These are phyloP conservation scores for Pisolithus albus DNA, from an alignment of 768 basidiomycete species.

Conservation along the genomic window DNA sequence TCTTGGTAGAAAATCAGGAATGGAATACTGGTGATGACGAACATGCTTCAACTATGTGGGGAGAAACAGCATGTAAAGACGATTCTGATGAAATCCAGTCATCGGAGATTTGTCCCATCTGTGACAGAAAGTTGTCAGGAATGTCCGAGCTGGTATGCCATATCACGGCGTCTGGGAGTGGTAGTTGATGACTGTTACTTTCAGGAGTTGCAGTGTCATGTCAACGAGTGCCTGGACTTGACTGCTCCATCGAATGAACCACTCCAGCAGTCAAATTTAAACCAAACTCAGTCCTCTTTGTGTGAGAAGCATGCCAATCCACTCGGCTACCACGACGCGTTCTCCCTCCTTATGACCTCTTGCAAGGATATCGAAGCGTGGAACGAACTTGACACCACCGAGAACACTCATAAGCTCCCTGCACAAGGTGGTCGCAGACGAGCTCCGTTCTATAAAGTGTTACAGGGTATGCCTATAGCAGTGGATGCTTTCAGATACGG, in stretches of 20 bases:
- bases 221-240: constrained; percentile 51
- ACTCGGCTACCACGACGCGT: constrained; percentile 34
- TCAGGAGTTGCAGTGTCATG: constrained; percentile 48
- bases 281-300: not conserved
- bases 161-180: constrained; percentile 18
- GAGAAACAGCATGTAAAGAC: constrained; percentile 20
- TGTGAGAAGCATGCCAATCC: not conserved
- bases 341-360: constrained; percentile 87
- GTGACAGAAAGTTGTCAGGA: constrained; percentile 10
- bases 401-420: constrained; percentile 41
- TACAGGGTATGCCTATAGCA: constrained; percentile 96
- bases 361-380: constrained; percentile 75
- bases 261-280: not conserved
- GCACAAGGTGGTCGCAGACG: constrained; percentile 53
- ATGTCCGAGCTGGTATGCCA: constrained; percentile 15
- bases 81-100: not conserved
- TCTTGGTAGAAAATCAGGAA: constrained; percentile 29
- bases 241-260: constrained; percentile 6
- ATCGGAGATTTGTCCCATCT: constrained; percentile 22
- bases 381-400: constrained; percentile 65
- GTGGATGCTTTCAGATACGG: constrained; percentile 98
- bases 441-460: constrained; percentile 92
- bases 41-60: constrained; percentile 29
- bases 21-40: constrained; percentile 79
- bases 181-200: constrained; percentile 7